phyloP scores from a whole-genome alignment of 306 rosid species.

The Hippophae rhamnoides region DNA sequence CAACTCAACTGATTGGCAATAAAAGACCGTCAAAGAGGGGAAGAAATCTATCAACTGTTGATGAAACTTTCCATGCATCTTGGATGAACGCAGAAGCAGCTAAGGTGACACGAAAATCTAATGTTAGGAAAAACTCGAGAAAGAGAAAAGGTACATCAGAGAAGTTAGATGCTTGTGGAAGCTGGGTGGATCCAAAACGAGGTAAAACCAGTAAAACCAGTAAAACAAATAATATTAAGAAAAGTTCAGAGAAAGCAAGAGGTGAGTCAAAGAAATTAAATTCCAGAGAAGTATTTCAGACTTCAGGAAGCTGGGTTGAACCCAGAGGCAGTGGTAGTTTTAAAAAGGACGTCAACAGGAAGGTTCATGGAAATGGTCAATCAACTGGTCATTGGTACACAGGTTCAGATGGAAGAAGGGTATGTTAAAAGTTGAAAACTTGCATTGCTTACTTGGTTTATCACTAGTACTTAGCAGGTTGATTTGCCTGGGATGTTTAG shows the following conservation, averaged over 20 bases:
- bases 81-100: conserved; percentile 43
- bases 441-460: not conserved
- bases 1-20: conserved; percentile 21
- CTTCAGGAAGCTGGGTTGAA: conserved; percentile 61
- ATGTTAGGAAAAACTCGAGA: conserved; percentile 27
- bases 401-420: conserved; percentile 67
- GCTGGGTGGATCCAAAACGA: conserved; percentile 53
- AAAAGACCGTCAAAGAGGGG: conserved; percentile 31
- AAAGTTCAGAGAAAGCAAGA: conserved; percentile 31
- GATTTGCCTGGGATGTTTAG: not conserved
- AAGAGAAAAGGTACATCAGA: conserved; percentile 31
- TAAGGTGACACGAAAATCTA: conserved; percentile 33
- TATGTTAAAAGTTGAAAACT: conserved; percentile 4
- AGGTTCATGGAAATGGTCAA: conserved; percentile 53
- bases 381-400: conserved; percentile 89
- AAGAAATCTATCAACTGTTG: conserved; percentile 12
- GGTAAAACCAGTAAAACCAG: conserved; percentile 33
- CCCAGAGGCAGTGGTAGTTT: conserved; percentile 39
- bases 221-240: conserved; percentile 32
- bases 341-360: conserved; percentile 59
- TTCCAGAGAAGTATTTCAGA: conserved; percentile 19
- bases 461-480: conserved; percentile 1
- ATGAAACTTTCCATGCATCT: conserved; percentile 31
- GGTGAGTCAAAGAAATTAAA: conserved; percentile 21
- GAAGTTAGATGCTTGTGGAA: conserved; percentile 29